These are phyloP conservation scores for Eimeria acervulina DNA, from an alignment of 169 alveolate genomes.

Conservation along the genomic window DNA sequence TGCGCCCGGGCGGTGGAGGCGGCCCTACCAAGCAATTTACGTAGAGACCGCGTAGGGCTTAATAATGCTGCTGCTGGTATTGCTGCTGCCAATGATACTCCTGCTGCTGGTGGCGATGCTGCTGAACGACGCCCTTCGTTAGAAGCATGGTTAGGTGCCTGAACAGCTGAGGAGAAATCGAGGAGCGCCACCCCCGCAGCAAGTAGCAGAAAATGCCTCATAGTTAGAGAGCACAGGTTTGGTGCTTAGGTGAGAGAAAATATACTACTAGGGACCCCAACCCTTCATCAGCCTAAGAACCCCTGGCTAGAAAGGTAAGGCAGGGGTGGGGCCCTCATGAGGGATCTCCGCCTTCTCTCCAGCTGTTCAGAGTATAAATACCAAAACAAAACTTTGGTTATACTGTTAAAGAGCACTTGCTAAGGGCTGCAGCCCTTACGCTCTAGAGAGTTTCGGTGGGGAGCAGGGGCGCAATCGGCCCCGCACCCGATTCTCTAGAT, in stretches of 20 bases:
- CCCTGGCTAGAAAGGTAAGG: neutral
- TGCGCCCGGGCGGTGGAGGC: no score
- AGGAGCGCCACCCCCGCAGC: slow-evolving; percentile 8
- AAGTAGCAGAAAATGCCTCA: neutral
- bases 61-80: neutral
- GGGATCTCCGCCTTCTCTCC: slow-evolving; percentile 10
- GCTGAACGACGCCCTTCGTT: neutral
- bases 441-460: neutral
- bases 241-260: neutral
- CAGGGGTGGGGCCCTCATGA: slow-evolving; percentile 49
- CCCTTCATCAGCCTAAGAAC: neutral
- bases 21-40: neutral
- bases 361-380: neutral
- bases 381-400: neutral
- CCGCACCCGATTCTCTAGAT: slow-evolving; percentile 12
- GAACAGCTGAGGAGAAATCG: neutral
- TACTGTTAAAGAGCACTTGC: neutral
- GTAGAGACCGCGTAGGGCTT: slow-evolving; percentile 14
- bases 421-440: neutral
- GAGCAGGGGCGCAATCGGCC: slow-evolving; percentile 46
- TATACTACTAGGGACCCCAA: slow-evolving; percentile 2
- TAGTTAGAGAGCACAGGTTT: neutral
- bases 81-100: neutral
- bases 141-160: neutral
- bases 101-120: neutral